Evolutionary conservation across 805 yeast species (phyloP), one percentile per base, ranked within the genome.

Genomic region (Starmera quercuum): DNA sequence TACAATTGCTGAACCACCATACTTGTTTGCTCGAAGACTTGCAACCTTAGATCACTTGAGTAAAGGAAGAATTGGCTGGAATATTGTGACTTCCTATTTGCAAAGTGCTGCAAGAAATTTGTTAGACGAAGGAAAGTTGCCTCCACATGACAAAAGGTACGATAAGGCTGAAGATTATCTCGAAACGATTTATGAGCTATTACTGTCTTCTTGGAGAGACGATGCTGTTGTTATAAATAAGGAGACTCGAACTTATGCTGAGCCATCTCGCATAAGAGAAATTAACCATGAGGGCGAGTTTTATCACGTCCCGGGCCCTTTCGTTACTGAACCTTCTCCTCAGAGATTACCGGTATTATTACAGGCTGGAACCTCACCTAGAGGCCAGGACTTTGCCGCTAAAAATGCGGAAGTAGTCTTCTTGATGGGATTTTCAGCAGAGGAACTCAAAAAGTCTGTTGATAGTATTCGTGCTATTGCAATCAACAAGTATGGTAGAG

Each of bases 51-150:
- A 61, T 37, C 66, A 62, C 36, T 49, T 61, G 35, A 54, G 63
- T 7, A 47, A 49, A 15, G 66, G 67, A 9, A 47, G 66, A 39
- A 35, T 61, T 35, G 66, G 66, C 19, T 61, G 66, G 66, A 61
- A 61, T 37, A 52, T 61, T 10, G 66, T 61, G 14, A 53, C 63
- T 14, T 55, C 63, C 5, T 59, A 62, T 31, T 42, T 61, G 30
- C 63, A 61, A 33, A 51, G 59, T 40, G 67, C 66, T 7, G 58
- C 64, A 9, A 42, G 56, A 37, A 58, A 59, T 37, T 41, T 56
- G 18, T 41, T 56, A 20, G 56, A 59, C 26, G 56, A 52, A 5
- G 56, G 49, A 22, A 34, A 44, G 5, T 53, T 58, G 17, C 54
- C 60, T 13, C 54, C 54, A 6, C 67, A 61, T 36, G 66, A 58